Conservation (phyloP, 129 eudicot species). For the Pulicaria dysenterica region DNA sequence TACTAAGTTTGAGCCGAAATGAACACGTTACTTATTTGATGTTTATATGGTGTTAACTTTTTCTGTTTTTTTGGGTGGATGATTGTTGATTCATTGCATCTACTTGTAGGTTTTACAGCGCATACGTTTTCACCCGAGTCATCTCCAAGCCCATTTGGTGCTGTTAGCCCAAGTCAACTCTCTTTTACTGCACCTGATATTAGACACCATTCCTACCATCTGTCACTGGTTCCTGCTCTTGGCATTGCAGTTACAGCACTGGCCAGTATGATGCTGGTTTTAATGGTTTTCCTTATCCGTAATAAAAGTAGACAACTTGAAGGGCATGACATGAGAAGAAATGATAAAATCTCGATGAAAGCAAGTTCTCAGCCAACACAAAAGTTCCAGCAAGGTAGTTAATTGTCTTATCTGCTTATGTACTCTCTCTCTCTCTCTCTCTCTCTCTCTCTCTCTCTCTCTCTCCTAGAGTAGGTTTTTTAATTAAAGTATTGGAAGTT, state of each 20-base stretch:
- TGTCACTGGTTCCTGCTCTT: slow-evolving; percentile 59
- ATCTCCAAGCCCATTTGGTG: slow-evolving; percentile 63
- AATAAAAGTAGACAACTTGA: slow-evolving; percentile 71
- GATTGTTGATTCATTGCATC: slow-evolving; percentile 2
- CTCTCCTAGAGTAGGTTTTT: not conserved
- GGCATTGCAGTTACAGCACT: slow-evolving; percentile 72
- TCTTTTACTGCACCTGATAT: slow-evolving; percentile 44
- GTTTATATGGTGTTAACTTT: not conserved
- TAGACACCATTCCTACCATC: slow-evolving; percentile 57
- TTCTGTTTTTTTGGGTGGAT: slow-evolving; percentile 4
- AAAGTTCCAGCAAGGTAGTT: slow-evolving; percentile 66
- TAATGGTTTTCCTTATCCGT: slow-evolving; percentile 66
- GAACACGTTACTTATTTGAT: slow-evolving; percentile 14
- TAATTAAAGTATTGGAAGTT: slow-evolving; percentile 15
- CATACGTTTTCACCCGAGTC: slow-evolving; percentile 50
- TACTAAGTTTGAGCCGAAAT: not conserved
- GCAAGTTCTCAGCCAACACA: slow-evolving; percentile 51
- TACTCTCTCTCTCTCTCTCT: not conserved
- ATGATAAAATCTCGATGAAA: slow-evolving; percentile 47
- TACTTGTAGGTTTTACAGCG: slow-evolving; percentile 40
- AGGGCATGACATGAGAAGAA: slow-evolving; percentile 29
- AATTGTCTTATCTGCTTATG: not conserved
- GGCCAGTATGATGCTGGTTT: slow-evolving; percentile 55
- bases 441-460: not conserved
- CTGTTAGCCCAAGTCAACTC: slow-evolving; percentile 73